These are phyloP conservation scores for Haematococcus lacustris DNA, from an alignment of 139 green algal species.

Conservation along the genomic window DNA sequence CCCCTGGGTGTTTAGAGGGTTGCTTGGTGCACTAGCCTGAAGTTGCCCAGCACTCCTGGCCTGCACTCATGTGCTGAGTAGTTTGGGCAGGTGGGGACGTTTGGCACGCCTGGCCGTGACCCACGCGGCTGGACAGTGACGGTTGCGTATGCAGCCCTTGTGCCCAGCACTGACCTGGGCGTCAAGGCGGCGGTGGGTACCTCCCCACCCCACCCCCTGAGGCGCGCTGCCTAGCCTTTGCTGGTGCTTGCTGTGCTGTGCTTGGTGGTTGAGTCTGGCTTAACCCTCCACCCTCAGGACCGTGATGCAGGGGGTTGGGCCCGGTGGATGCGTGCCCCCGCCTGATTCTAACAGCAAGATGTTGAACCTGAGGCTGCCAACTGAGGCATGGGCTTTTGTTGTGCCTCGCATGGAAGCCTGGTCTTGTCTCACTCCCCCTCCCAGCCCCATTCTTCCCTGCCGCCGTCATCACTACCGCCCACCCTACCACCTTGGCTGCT, in stretches of 20 bases:
- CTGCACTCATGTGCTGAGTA: too few relatives aligned
- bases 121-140: conserved; percentile 77
- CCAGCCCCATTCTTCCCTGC: not conserved
- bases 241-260: not conserved
- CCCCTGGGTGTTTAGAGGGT: too few relatives aligned
- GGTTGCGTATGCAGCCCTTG: conserved; percentile 70
- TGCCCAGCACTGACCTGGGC: conserved; percentile 43
- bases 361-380: not conserved
- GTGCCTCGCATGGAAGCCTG: not conserved
- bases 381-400: too few relatives aligned
- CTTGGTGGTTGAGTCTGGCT: not conserved
- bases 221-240: not conserved
- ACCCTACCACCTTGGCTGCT: not conserved
- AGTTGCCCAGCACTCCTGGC: too few relatives aligned
- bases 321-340: not conserved
- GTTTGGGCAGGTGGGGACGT: conserved; percentile 66
- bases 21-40: too few relatives aligned
- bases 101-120: conserved; percentile 77
- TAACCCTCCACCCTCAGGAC: too few relatives aligned
- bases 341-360: not conserved
- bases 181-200: conserved; percentile 64
- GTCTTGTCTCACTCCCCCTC: not conserved
- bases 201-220: not conserved
- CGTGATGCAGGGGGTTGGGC: too few relatives aligned
- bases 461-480: not conserved